phyloP scores from a whole-genome alignment of 345 rosid genomes.

The Dipteronia sinensis region DNA sequence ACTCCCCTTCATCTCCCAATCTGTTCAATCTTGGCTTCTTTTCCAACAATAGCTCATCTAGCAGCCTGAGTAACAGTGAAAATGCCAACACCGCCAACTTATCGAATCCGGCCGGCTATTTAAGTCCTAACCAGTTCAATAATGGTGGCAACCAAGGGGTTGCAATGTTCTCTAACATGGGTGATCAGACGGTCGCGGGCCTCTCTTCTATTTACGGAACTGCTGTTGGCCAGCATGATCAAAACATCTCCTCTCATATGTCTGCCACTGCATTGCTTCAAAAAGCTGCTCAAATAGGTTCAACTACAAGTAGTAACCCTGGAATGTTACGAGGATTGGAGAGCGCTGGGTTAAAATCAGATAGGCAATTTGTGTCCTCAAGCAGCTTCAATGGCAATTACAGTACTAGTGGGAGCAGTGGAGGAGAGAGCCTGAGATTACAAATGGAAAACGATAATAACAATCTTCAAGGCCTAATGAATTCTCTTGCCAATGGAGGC shows the following conservation, averaged over 20 bases:
- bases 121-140: conserved; percentile 25
- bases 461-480: not conserved
- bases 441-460: not conserved
- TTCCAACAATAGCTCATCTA: conserved; percentile 35
- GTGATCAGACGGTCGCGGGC: conserved; percentile 35
- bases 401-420: conserved; percentile 1
- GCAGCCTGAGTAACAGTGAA: conserved; percentile 28
- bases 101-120: conserved; percentile 24
- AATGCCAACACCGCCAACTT: conserved; percentile 19
- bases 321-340: conserved; percentile 60
- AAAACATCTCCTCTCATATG: conserved; percentile 42
- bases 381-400: conserved; percentile 27
- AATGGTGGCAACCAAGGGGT: conserved; percentile 25
- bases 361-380: conserved; percentile 4
- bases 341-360: conserved; percentile 23
- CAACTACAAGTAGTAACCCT: conserved; percentile 48
- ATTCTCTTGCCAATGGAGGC: conserved; percentile 3
- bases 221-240: conserved; percentile 38
- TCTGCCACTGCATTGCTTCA: conserved; percentile 89
- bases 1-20: conserved; percentile 31
- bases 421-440: conserved; percentile 1
- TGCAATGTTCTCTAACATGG: conserved; percentile 35
- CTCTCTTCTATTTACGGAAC: conserved; percentile 46
- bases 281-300: conserved; percentile 88
- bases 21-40: conserved; percentile 67